Base-by-base conservation (phyloP, 352 stramenopile species). In the Phytopythium boreale region DNA sequence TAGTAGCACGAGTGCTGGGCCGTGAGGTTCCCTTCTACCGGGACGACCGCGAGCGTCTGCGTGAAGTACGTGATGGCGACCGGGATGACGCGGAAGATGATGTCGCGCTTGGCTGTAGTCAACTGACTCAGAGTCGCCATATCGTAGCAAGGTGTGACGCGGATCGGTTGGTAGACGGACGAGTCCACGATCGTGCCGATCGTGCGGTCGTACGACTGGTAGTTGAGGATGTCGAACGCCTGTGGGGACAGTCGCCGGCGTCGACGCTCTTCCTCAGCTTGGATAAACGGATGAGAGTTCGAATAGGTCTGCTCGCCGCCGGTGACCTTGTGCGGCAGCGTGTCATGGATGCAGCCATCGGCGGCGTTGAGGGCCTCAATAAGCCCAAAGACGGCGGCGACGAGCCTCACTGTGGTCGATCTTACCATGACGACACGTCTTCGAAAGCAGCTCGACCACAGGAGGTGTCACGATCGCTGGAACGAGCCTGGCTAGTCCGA, bases 121-220 rank as follows among this genome's bases (percentile, higher is more conserved):
- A 93, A 61, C 10, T 61, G 36, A 31, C 58, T 63, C 36, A 93
- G 66, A n/a, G 67, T 87, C 10, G 64, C 31, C 15, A 80, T 75
- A 60, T 93, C 81, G 57, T 87, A 89, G 63, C 88, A 83, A 1
- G 82, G 74, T 1, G 76, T 90, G 62, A 91, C 89, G 2, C 82
- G 79, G 39, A 91, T 87, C 1, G 80, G 61, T 12, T 77, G 37
- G 53, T 88, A 92, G 8, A 60, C 29, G 1, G 62, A 22, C 2
- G 49, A 55, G 50, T 63, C 69, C 1, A 77, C 19, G 20, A 53
- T 20, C 1, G 67, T 63, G n/a, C 69, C 72, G 15, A 74, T 59
- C n/a, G 62, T 11, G n/a, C 76, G 66, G 41, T 79, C 64, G 55
- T 78, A 79, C 9, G 53, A 26, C 50, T 79, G 72, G 47, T 47